These are phyloP conservation scores for Salix caprea DNA, from an alignment of 345 rosid species.

Conservation along the genomic window DNA sequence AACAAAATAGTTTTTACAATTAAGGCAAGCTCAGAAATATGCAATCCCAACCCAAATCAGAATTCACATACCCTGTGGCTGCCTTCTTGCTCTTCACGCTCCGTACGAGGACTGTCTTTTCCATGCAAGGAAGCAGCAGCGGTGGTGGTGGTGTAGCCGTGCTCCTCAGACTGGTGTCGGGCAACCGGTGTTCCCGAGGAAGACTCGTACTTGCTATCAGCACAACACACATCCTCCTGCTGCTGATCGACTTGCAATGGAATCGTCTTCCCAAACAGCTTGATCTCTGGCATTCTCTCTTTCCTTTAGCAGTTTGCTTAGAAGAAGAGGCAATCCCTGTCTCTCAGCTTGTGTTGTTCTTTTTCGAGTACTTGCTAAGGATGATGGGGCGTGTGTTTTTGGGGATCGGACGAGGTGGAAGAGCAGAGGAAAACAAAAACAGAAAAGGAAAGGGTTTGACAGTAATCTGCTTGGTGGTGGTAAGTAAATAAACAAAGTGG, in stretches of 20 bases:
- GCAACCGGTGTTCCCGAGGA: not conserved
- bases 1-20: not conserved
- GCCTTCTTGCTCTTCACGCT: not conserved
- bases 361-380: not conserved
- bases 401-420: conserved; percentile 6
- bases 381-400: not conserved
- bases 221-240: conserved; percentile 1
- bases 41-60: not conserved
- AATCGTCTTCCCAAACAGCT: conserved; percentile 56
- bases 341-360: not conserved
- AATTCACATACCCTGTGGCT: not conserved
- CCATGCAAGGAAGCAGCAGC: conserved; percentile 4
- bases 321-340: not conserved
- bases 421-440: not conserved
- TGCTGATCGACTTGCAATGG: conserved; percentile 12
- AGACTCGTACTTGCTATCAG: not conserved
- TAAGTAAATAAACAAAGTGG: conserved; percentile 7
- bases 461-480: not conserved
- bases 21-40: not conserved
- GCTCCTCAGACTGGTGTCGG: not conserved
- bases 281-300: conserved; percentile 37
- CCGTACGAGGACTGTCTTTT: not conserved
- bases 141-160: not conserved
- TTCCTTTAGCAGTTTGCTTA: not conserved
- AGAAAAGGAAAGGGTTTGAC: not conserved